A percentile compares a stretch with the other conserved stretches of the same genome.
These are phyloP conservation scores for Wilcoxina mikolae DNA, from an alignment of 495 filamentous ascomycete genomes.

Conservation along the genomic window DNA sequence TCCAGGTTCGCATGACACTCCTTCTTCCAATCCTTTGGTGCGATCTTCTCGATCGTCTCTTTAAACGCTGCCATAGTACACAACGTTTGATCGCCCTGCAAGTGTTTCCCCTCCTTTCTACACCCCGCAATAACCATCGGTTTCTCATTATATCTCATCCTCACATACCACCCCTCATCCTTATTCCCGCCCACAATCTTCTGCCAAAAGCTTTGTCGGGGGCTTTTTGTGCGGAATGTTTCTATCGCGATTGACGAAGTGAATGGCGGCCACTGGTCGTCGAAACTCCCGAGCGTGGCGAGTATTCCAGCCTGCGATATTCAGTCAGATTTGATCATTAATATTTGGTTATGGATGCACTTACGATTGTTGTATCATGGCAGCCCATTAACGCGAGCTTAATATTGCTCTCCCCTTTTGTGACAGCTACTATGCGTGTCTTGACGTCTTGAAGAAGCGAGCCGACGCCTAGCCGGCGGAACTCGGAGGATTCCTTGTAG, in stretches of 20 bases:
- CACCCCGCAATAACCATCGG: slow-evolving; percentile 73
- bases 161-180: slow-evolving; percentile 67
- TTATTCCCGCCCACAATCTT: slow-evolving; percentile 4
- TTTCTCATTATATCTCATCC: slow-evolving; percentile 82
- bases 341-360: too few species aligned
- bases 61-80: slow-evolving; percentile 93
- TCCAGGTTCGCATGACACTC: slow-evolving; percentile 57
- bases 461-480: slow-evolving; percentile 74
- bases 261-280: slow-evolving; percentile 75
- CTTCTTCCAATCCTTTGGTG: slow-evolving; percentile 61
- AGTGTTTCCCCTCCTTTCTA: slow-evolving; percentile 58
- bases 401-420: slow-evolving; percentile 33
- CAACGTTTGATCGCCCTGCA: slow-evolving; percentile 77
- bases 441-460: slow-evolving; percentile 69
- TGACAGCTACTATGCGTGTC: slow-evolving; percentile 56
- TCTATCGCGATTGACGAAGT: slow-evolving; percentile 86
- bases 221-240: slow-evolving; percentile 49
- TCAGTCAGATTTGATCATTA: too few species aligned
- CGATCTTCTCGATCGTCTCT: slow-evolving; percentile 75
- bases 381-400: slow-evolving; percentile 69
- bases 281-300: slow-evolving; percentile 61
- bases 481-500: slow-evolving; percentile 69
- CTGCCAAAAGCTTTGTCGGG: slow-evolving; percentile 1
- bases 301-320: slow-evolving; percentile 64
- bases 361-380: slow-evolving; percentile 97